Evolutionary conservation across 1,284 basidiomycete genomes (phyloP).

Genomic region (Trichosporon coremiiforme): DNA sequence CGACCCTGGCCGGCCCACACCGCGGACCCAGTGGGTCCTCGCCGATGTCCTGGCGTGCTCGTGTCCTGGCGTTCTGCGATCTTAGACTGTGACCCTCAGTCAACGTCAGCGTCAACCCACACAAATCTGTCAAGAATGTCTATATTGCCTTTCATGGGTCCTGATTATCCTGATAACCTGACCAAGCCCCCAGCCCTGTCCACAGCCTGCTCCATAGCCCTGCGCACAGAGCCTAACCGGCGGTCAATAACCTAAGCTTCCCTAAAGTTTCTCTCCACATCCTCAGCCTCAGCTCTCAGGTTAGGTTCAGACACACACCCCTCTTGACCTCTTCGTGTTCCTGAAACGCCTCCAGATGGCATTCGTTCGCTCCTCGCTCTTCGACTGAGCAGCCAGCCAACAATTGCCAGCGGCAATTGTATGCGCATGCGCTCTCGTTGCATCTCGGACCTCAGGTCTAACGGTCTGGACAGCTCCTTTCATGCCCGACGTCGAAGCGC

Average conservation of each 20-base stretch:
- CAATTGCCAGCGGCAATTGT: not conserved
- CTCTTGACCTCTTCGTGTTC: not conserved
- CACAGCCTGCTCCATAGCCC: not conserved
- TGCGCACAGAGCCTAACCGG: not conserved
- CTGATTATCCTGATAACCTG: not conserved
- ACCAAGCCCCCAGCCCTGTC: not conserved
- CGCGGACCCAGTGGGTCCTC: not conserved
- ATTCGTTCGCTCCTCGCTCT: not conserved
- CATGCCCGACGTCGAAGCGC: not conserved
- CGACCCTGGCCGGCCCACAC: not conserved
- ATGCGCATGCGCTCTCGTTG: too few relatives aligned
- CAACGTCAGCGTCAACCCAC: not conserved
- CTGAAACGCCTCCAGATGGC: not conserved
- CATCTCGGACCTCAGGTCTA: not conserved
- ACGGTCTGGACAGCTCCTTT: too few relatives aligned
- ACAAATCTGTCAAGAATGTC: not conserved
- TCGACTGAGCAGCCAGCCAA: not conserved
- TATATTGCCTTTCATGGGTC: constrained; percentile 13
- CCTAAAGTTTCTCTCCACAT: not conserved
- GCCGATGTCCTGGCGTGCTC: not conserved
- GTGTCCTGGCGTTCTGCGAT: not conserved
- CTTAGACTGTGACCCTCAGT: not conserved
- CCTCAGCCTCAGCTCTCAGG: not conserved
- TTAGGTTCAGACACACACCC: not conserved
- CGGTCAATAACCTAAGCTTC: not conserved